Percentiles rank a stretch among this genome's conserved stretches.
Evolutionary conservation across 2,329 filamentous ascomycete species (phyloP).

Genomic region (Pseudogymnoascus sp.): DNA sequence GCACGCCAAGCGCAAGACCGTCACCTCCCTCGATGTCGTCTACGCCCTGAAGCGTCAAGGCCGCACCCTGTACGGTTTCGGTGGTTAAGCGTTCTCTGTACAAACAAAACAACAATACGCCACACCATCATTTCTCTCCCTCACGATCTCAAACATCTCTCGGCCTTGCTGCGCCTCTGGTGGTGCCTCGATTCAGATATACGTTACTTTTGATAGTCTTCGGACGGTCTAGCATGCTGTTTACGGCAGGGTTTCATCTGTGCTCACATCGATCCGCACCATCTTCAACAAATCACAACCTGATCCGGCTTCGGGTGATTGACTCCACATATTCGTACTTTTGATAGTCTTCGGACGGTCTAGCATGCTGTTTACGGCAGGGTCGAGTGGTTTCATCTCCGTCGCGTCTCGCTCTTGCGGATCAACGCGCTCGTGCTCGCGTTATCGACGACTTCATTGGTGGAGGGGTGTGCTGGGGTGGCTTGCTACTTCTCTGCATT

Average conservation of each 20-base stretch:
- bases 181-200: background rate
- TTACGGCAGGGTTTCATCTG: slow-evolving; percentile 27
- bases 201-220: slow-evolving; percentile 29
- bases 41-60: slow-evolving; percentile 57
- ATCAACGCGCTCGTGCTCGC: slow-evolving; percentile 14
- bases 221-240: slow-evolving; percentile 31
- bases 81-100: slow-evolving; percentile 40
- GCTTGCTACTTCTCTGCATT: slow-evolving; percentile 1
- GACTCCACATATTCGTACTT: slow-evolving; percentile 21
- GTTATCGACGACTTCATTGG: slow-evolving; percentile 2
- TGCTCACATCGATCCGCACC: slow-evolving; percentile 15
- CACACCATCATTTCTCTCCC: slow-evolving; percentile 17
- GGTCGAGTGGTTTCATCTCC: slow-evolving; percentile 20
- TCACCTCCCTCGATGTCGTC: slow-evolving; percentile 56
- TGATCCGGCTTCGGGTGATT: slow-evolving; percentile 20
- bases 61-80: slow-evolving; percentile 60
- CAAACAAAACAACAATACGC: slow-evolving; percentile 8
- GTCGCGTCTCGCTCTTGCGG: slow-evolving; percentile 21
- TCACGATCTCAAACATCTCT: slow-evolving; percentile 11
- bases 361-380: slow-evolving; percentile 32
- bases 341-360: slow-evolving; percentile 31
- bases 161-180: background rate
- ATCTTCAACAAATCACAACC: slow-evolving; percentile 14
- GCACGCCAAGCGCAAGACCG: slow-evolving; percentile 72
- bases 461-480: background rate